Conservation (phyloP, 208 protist species). For the Strigomonas culicis region DNA sequence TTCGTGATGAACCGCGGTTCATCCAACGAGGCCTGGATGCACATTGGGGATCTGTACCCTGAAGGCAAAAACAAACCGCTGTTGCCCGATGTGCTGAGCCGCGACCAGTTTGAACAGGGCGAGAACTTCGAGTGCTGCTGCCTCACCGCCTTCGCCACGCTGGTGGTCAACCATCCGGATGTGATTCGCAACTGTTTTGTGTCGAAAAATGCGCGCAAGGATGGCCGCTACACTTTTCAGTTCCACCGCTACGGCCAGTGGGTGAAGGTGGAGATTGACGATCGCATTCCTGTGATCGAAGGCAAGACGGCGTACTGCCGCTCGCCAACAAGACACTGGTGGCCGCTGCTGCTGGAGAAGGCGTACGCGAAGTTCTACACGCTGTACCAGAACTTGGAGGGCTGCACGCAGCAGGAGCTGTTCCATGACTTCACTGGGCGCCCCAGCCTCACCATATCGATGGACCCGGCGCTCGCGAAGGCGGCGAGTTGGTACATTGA, state of each 20-base stretch:
- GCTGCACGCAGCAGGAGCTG: constrained; percentile 46
- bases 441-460: constrained; percentile 40
- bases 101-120: constrained; percentile 56
- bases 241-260: constrained; percentile 63
- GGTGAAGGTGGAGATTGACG: constrained; percentile 56
- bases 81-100: constrained; percentile 36
- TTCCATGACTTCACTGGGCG: constrained; percentile 65
- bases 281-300: constrained; percentile 53
- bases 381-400: constrained; percentile 54
- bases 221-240: constrained; percentile 60
- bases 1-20: constrained; percentile 42
- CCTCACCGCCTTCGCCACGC: constrained; percentile 44
- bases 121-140: constrained; percentile 56
- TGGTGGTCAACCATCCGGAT: constrained; percentile 43
- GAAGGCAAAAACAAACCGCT: constrained; percentile 52
- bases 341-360: constrained; percentile 68
- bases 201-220: constrained; percentile 43
- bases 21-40: constrained; percentile 46
- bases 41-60: constrained; percentile 69
- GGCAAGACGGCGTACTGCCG: constrained; percentile 55
- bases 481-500: constrained; percentile 37
- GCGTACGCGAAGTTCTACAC: constrained; percentile 86
- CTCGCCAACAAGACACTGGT: constrained; percentile 64
- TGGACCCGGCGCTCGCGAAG: constrained; percentile 28
- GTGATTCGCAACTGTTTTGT: constrained; percentile 56